Percentiles rank a stretch among this genome's conserved stretches.
Conservation (phyloP, 2,329 filamentous ascomycete species). For the Moelleriella libera region DNA sequence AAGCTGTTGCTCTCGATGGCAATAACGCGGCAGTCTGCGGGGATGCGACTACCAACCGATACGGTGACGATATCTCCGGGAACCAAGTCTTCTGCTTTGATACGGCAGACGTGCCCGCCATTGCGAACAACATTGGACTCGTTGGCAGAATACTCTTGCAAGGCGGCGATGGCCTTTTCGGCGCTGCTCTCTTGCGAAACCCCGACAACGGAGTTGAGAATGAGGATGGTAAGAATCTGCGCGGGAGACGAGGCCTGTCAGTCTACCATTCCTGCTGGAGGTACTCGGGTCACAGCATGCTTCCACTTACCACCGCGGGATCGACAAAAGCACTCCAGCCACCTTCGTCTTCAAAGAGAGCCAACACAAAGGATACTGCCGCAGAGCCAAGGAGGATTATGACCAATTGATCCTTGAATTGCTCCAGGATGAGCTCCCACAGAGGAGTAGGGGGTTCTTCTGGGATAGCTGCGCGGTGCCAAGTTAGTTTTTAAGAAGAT, state of each 20-base stretch:
- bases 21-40: slow-evolving; percentile 83
- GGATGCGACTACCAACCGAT: slow-evolving; percentile 81
- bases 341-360: slow-evolving; percentile 82
- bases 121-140: slow-evolving; percentile 87
- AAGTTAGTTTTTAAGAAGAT: not conserved
- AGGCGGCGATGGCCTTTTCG: slow-evolving; percentile 92
- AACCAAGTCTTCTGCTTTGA: slow-evolving; percentile 95
- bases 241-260: not conserved
- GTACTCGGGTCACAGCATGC: not conserved
- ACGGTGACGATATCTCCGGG: slow-evolving; percentile 86
- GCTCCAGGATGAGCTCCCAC: slow-evolving; percentile 93
- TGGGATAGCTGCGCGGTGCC: slow-evolving; percentile 32
- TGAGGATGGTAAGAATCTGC: slow-evolving; percentile 88
- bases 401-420: slow-evolving; percentile 98
- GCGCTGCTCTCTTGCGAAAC: slow-evolving; percentile 98
- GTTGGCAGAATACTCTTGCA: slow-evolving; percentile 98
- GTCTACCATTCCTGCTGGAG: not conserved
- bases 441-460: slow-evolving; percentile 93
- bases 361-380: slow-evolving; percentile 82
- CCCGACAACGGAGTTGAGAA: slow-evolving; percentile 92
- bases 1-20: slow-evolving; percentile 96
- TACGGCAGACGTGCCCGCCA: slow-evolving; percentile 56
- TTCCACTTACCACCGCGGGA: slow-evolving; percentile 66
- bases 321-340: slow-evolving; percentile 98
- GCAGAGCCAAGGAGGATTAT: slow-evolving; percentile 89